A percentile compares a stretch with the other conserved stretches of the same genome.
Conservation (phyloP, 306 rosid species). For the Crotalaria pallida region DNA sequence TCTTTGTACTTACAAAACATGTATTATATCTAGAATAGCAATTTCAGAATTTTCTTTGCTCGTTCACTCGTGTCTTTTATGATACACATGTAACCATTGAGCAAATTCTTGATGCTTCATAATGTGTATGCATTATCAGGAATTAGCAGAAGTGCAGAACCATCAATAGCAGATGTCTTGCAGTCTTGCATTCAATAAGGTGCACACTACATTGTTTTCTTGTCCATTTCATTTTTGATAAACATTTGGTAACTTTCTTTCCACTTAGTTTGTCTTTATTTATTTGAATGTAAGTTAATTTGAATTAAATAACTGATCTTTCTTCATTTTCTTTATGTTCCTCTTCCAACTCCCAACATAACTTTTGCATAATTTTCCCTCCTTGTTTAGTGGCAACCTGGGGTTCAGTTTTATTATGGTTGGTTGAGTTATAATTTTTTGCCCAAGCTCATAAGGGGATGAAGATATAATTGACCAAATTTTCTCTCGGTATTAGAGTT, state of each 20-base stretch:
- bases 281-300: background rate
- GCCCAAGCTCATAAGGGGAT: background rate
- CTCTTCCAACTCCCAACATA: no score
- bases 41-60: background rate
- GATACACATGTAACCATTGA: background rate
- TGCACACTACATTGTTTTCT: constrained; percentile 54
- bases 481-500: no score
- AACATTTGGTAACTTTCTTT: no score
- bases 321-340: background rate
- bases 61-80: background rate
- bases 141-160: constrained; percentile 79
- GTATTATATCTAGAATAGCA: background rate
- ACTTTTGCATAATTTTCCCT: no score
- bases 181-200: constrained; percentile 61
- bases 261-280: background rate
- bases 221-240: constrained; percentile 66
- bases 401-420: no score
- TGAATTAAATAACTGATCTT: background rate
- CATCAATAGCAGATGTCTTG: constrained; percentile 68
- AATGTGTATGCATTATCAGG: constrained; percentile 38
- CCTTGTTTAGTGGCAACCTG: no score
- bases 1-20: background rate
- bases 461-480: background rate
- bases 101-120: background rate
- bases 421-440: no score